phyloP scores from a whole-genome alignment of 345 rosid species.

The Gossypium stocksii region DNA sequence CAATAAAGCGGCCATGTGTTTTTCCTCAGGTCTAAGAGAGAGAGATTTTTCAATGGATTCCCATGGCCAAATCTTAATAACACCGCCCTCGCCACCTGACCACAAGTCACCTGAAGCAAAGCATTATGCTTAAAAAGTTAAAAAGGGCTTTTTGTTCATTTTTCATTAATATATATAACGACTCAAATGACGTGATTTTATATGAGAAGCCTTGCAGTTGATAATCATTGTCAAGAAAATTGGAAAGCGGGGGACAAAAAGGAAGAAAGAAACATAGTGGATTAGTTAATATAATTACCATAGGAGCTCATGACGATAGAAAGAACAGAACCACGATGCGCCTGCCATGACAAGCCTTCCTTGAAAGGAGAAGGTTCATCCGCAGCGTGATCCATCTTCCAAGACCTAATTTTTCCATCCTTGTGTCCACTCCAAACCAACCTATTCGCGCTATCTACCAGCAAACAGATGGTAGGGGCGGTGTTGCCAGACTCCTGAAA shows the following conservation, averaged over 20 bases:
- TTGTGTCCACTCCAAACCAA: slow-evolving; percentile 96
- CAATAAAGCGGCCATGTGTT: slow-evolving; percentile 91
- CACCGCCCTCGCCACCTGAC: slow-evolving; percentile 90
- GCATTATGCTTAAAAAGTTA: background rate
- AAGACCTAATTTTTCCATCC: slow-evolving; percentile 86
- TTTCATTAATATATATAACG: no score
- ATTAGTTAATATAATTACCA: slow-evolving; percentile 37
- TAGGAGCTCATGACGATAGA: slow-evolving; percentile 71
- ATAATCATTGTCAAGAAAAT: background rate
- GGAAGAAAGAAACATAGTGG: background rate
- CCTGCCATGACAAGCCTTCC: slow-evolving; percentile 97
- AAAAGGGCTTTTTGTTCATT: background rate
- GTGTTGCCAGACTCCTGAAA: slow-evolving; percentile 78
- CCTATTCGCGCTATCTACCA: slow-evolving; percentile 61
- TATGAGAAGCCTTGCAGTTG: background rate
- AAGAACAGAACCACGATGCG: slow-evolving; percentile 78
- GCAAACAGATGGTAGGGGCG: slow-evolving; percentile 73
- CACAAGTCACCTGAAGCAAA: slow-evolving; percentile 76
- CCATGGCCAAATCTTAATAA: slow-evolving; percentile 89
- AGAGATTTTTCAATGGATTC: slow-evolving; percentile 92
- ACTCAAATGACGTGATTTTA: background rate
- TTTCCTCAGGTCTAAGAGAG: slow-evolving; percentile 78
- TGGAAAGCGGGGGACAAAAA: background rate
- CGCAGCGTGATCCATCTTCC: slow-evolving; percentile 66
- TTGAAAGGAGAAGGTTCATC: slow-evolving; percentile 52